phyloP scores from a whole-genome alignment of 805 yeast genomes.

The Myxozyma neglecta region DNA sequence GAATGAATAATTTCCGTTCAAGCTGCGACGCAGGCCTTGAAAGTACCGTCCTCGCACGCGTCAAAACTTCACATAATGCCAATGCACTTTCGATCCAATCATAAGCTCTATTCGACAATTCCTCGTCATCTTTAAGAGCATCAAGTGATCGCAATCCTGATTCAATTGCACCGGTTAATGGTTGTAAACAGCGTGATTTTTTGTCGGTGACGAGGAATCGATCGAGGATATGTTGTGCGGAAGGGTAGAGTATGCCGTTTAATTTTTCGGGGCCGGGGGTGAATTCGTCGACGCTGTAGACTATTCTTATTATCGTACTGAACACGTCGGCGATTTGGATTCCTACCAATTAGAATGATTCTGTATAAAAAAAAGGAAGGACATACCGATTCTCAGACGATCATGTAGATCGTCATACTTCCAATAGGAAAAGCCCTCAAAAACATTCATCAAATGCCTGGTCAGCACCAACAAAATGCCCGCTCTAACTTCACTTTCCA shows the following conservation, averaged over 20 bases:
- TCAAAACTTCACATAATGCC: conserved; percentile 55
- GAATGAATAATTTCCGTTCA: conserved; percentile 59
- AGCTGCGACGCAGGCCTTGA: conserved; percentile 58
- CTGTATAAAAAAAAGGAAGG: conserved; percentile 18
- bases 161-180: conserved; percentile 55
- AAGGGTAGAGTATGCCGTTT: conserved; percentile 51
- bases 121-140: conserved; percentile 46
- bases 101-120: conserved; percentile 50
- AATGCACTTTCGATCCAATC: conserved; percentile 55
- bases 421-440: conserved; percentile 75
- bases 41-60: conserved; percentile 56
- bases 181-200: conserved; percentile 51
- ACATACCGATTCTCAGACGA: conserved; percentile 59
- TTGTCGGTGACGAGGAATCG: conserved; percentile 55
- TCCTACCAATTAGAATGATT: neutral
- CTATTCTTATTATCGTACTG: conserved; percentile 51
- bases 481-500: conserved; percentile 48
- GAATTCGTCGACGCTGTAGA: conserved; percentile 54
- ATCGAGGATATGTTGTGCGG: conserved; percentile 54
- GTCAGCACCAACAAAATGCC: conserved; percentile 57
- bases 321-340: conserved; percentile 46
- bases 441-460: conserved; percentile 61
- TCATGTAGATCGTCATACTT: conserved; percentile 58
- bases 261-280: conserved; percentile 45
- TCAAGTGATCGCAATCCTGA: conserved; percentile 44